phyloP scores from a whole-genome alignment of 2,329 filamentous ascomycete species.

The Cryphonectria parasitica region DNA sequence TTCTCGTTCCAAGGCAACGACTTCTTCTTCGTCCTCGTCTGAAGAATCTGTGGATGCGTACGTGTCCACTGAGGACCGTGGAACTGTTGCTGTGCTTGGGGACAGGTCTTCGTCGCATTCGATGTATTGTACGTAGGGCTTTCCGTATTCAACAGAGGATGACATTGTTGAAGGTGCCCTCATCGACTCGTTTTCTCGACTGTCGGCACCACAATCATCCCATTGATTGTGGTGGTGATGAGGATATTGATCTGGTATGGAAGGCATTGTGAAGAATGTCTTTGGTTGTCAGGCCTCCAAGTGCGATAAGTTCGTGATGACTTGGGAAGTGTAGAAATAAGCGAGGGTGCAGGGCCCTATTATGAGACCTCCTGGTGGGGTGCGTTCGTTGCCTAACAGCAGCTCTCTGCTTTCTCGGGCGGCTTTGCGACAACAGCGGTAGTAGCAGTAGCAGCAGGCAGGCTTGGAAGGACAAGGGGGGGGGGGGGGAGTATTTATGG shows the following conservation, averaged over 20 bases:
- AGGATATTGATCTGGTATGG: slow-evolving; percentile 7
- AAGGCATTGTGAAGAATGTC: slow-evolving; percentile 25
- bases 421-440: background rate
- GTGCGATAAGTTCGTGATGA: background rate
- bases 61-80: slow-evolving; percentile 72
- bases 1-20: slow-evolving; percentile 45
- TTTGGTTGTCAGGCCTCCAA: background rate
- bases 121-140: slow-evolving; percentile 26
- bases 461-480: background rate
- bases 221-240: slow-evolving; percentile 7
- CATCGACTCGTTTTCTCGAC: slow-evolving; percentile 13
- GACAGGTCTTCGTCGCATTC: slow-evolving; percentile 42
- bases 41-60: slow-evolving; percentile 76
- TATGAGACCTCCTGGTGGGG: slow-evolving; percentile 4
- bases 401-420: slow-evolving; percentile 5
- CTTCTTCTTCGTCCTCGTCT: slow-evolving; percentile 63
- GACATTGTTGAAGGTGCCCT: slow-evolving; percentile 13
- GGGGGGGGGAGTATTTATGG: background rate
- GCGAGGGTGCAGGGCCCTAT: background rate
- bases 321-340: background rate
- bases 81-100: slow-evolving; percentile 47
- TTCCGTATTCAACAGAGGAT: slow-evolving; percentile 19
- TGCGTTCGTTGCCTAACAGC: slow-evolving; percentile 6
- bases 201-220: slow-evolving; percentile 18
- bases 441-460: background rate